Conservation (phyloP, 495 filamentous ascomycete genomes). For the Annulohypoxylon stygium region DNA sequence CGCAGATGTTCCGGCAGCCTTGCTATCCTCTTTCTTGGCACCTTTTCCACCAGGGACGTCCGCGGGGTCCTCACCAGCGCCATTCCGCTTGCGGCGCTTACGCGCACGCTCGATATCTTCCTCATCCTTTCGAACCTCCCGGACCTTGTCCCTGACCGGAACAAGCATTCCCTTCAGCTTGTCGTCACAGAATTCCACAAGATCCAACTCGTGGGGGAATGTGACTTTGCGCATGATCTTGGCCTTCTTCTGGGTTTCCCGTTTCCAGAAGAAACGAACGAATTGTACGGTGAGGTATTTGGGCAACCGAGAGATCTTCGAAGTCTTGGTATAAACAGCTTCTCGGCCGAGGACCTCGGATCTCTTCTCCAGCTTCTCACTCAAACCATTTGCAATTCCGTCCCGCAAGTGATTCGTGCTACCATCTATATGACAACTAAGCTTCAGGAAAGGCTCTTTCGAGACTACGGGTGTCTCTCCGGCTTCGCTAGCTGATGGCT, state of each 20-base stretch:
- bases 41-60: constrained; percentile 56
- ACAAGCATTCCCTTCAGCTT: constrained; percentile 84
- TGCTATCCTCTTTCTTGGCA: constrained; percentile 58
- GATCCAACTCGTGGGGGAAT: constrained; percentile 92
- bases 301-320: constrained; percentile 86
- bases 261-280: constrained; percentile 98
- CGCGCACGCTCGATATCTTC: constrained; percentile 87
- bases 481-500: constrained; percentile 78
- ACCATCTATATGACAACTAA: constrained; percentile 91
- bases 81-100: constrained; percentile 86
- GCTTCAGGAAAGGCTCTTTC: constrained; percentile 86
- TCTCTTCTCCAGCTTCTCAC: constrained; percentile 90
- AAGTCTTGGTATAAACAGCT: constrained; percentile 87
- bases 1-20: constrained; percentile 46
- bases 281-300: constrained; percentile 98
- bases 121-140: constrained; percentile 95
- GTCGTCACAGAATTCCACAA: constrained; percentile 95
- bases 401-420: constrained; percentile 91
- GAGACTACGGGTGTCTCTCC: constrained; percentile 76
- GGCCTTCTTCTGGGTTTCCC: constrained; percentile 93
- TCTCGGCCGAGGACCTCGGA: constrained; percentile 83
- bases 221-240: constrained; percentile 99
- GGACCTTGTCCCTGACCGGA: constrained; percentile 92
- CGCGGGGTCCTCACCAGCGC: constrained; percentile 69
- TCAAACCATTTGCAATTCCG: constrained; percentile 82